Percentiles rank a stretch among this genome's conserved stretches.
phyloP scores from a whole-genome alignment of 495 filamentous ascomycete genomes.

The Penicillium lividum region DNA sequence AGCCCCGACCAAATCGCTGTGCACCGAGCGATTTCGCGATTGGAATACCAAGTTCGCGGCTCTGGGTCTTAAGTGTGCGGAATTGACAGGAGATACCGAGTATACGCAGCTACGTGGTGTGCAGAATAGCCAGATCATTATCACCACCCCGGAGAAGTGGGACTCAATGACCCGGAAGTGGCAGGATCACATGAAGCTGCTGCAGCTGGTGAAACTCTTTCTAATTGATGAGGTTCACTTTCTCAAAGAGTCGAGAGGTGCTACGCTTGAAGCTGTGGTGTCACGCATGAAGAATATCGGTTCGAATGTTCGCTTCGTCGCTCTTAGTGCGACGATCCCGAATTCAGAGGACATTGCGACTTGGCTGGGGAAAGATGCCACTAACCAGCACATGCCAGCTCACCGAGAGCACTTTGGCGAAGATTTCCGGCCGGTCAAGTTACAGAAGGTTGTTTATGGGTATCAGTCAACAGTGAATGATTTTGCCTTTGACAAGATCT shows the following conservation, averaged over 20 bases:
- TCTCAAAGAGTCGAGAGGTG: slow-evolving; percentile 84
- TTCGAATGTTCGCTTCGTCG: slow-evolving; percentile 84
- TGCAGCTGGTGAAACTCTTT: slow-evolving; percentile 86
- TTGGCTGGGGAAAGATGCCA: slow-evolving; percentile 83
- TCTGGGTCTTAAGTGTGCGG: slow-evolving; percentile 74
- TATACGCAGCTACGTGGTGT: slow-evolving; percentile 69
- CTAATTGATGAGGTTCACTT: slow-evolving; percentile 98
- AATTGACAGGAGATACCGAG: slow-evolving; percentile 92
- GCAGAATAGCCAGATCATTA: slow-evolving; percentile 82
- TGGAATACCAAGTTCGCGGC: slow-evolving; percentile 84
- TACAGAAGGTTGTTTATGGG: slow-evolving; percentile 87
- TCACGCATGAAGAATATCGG: slow-evolving; percentile 95
- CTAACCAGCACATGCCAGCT: slow-evolving; percentile 67
- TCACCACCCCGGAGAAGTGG: slow-evolving; percentile 99
- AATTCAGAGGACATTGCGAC: slow-evolving; percentile 88
- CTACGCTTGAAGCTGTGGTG: slow-evolving; percentile 92
- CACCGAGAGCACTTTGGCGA: slow-evolving; percentile 81
- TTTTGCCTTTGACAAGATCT: slow-evolving; percentile 80
- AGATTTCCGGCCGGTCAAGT: slow-evolving; percentile 82
- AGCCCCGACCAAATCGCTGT: slow-evolving; percentile 92
- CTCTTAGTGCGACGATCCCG: slow-evolving; percentile 89
- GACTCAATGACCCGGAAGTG: slow-evolving; percentile 96
- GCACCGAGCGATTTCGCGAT: slow-evolving; percentile 77
- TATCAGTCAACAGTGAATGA: slow-evolving; percentile 69
- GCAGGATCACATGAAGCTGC: slow-evolving; percentile 82